phyloP scores from a whole-genome alignment of 345 rosid species.

The Linum usitatissimum region DNA sequence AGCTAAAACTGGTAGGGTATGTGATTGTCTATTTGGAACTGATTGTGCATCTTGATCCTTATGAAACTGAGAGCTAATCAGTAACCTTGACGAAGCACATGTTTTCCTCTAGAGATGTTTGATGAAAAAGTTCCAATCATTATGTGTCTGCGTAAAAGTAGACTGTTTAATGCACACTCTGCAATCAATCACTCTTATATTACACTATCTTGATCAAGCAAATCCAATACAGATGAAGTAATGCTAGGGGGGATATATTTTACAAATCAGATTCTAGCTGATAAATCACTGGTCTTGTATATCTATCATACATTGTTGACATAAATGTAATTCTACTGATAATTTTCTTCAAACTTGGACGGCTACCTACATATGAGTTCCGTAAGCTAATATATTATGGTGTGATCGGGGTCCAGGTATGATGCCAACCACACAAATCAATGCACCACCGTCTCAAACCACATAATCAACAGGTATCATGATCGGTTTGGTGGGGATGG shows the following conservation, averaged over 20 bases:
- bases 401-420: slow-evolving; percentile 45
- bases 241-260: too few species aligned
- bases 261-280: slow-evolving; percentile 12
- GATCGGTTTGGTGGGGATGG: slow-evolving; percentile 50
- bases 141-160: too few species aligned
- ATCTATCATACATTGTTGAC: slow-evolving; percentile 10
- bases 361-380: slow-evolving; percentile 14
- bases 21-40: too few species aligned
- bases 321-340: slow-evolving; percentile 9
- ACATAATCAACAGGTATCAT: slow-evolving; percentile 48
- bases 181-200: slow-evolving; percentile 18
- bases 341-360: slow-evolving; percentile 17
- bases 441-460: slow-evolving; percentile 22
- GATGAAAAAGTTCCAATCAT: too few species aligned
- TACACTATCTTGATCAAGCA: slow-evolving; percentile 7
- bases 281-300: slow-evolving; percentile 12
- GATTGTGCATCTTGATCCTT: too few species aligned
- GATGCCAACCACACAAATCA: slow-evolving; percentile 42
- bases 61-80: too few species aligned
- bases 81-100: too few species aligned
- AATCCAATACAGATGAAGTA: slow-evolving; percentile 1
- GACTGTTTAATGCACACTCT: slow-evolving; percentile 4
- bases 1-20: too few species aligned
- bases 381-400: slow-evolving; percentile 26
- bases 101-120: too few species aligned